A percentile compares a stretch with the other conserved stretches of the same genome.
These are phyloP conservation scores for Citeromyces nyonsensis DNA, from an alignment of 805 yeast species.

Conservation along the genomic window DNA sequence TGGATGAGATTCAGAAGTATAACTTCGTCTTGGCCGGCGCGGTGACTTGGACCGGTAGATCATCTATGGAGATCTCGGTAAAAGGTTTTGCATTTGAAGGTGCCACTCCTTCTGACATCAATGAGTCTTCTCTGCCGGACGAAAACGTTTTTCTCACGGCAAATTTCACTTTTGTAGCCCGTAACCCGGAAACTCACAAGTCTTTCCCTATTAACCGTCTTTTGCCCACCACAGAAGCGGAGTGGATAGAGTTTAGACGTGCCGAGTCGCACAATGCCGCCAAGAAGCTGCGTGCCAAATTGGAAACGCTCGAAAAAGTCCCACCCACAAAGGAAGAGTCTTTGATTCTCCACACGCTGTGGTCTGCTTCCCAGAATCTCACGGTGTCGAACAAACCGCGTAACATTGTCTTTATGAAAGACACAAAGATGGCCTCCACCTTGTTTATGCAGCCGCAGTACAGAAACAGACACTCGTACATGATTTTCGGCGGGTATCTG, in stretches of 20 bases:
- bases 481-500: slow-evolving; percentile 91
- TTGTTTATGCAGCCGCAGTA: slow-evolving; percentile 94
- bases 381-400: slow-evolving; percentile 22
- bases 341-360: slow-evolving; percentile 59
- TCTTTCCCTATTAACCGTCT: slow-evolving; percentile 77
- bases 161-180: slow-evolving; percentile 88
- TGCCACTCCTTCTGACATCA: slow-evolving; percentile 32
- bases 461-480: slow-evolving; percentile 84
- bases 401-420: slow-evolving; percentile 49
- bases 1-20: slow-evolving; percentile 61
- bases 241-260: slow-evolving; percentile 72
- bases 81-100: slow-evolving; percentile 68
- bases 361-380: slow-evolving; percentile 30
- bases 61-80: slow-evolving; percentile 91
- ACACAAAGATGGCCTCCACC: slow-evolving; percentile 59
- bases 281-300: slow-evolving; percentile 64
- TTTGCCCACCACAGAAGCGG: slow-evolving; percentile 58
- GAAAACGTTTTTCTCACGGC: slow-evolving; percentile 74
- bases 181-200: slow-evolving; percentile 85
- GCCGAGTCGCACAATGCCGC: slow-evolving; percentile 86
- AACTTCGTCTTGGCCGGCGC: slow-evolving; percentile 80
- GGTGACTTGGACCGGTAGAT: slow-evolving; percentile 88
- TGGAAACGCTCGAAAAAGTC: slow-evolving; percentile 38
- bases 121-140: slow-evolving; percentile 40
- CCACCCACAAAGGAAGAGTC: slow-evolving; percentile 77